Evolutionary conservation across 2,329 filamentous ascomycete genomes (phyloP).

Genomic region (Penicillium sp.): DNA sequence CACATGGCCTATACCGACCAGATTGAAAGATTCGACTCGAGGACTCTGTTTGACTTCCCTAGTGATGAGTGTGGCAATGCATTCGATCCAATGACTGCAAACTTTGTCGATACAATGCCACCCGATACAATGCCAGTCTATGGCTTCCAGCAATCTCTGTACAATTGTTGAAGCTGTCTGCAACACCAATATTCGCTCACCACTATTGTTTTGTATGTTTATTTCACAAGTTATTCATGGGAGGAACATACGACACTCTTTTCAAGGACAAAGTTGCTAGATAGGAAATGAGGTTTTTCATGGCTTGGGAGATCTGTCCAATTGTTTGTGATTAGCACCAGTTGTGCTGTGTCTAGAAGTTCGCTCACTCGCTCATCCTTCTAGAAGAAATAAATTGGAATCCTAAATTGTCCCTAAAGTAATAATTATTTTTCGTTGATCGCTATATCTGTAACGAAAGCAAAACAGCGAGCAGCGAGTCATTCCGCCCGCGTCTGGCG

Average conservation of each 20-base stretch:
- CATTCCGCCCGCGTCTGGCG: conserved; percentile 20
- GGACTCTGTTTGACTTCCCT: background rate
- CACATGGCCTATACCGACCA: background rate
- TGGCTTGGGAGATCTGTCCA: background rate
- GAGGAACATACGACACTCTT: background rate
- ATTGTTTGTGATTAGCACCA: background rate
- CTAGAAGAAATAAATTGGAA: background rate
- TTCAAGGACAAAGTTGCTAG: background rate
- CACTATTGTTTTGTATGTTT: background rate
- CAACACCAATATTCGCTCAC: background rate
- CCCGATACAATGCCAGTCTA: background rate
- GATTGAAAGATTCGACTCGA: background rate
- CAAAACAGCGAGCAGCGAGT: background rate
- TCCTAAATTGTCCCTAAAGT: background rate
- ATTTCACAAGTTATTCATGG: background rate
- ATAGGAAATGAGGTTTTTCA: too few species aligned
- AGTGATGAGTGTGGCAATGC: background rate
- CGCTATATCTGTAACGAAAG: background rate
- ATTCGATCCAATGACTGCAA: background rate
- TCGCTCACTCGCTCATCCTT: background rate
- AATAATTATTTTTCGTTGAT: background rate
- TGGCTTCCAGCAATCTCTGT: background rate
- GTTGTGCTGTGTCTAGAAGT: background rate
- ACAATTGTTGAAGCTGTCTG: background rate
- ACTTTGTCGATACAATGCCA: background rate